Evolutionary conservation across 768 basidiomycete species (phyloP).

Genomic region (Leccinum longicurvipes): DNA sequence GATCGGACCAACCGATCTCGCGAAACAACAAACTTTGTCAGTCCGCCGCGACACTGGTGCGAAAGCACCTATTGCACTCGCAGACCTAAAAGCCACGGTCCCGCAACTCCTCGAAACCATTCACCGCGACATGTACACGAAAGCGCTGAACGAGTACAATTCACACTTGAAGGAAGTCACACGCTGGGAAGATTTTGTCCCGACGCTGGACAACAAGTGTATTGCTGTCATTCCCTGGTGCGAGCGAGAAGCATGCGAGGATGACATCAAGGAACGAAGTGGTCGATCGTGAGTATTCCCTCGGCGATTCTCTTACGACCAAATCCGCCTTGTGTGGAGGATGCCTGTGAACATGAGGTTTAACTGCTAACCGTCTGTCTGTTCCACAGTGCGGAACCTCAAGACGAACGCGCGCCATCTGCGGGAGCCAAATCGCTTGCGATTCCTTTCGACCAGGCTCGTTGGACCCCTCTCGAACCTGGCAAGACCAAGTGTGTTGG

Average conservation of each 20-base stretch:
- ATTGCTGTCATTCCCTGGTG: constrained; percentile 95
- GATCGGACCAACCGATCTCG: constrained; percentile 90
- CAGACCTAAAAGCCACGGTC: constrained; percentile 48
- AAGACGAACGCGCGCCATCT: constrained; percentile 93
- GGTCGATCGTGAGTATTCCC: constrained; percentile 61
- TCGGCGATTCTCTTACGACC: not conserved
- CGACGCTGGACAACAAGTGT: constrained; percentile 84
- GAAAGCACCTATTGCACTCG: constrained; percentile 54
- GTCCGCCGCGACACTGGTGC: constrained; percentile 80
- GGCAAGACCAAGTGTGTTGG: constrained; percentile 89
- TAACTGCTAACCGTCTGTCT: not conserved
- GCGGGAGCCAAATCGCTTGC: constrained; percentile 96
- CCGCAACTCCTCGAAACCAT: constrained; percentile 75
- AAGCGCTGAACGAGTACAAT: constrained; percentile 72
- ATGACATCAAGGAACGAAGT: constrained; percentile 95
- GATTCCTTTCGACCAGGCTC: constrained; percentile 92
- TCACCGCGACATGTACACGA: constrained; percentile 82
- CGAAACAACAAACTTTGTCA: constrained; percentile 73
- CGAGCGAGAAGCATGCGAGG: constrained; percentile 88
- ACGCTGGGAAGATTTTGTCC: constrained; percentile 91
- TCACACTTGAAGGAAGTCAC: constrained; percentile 68
- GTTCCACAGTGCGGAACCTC: constrained; percentile 65
- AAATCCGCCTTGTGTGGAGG: not conserved
- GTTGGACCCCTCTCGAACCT: constrained; percentile 73
- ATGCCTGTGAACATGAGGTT: too few relatives aligned